Conservation (phyloP, 495 filamentous ascomycete species). For the Mycothermus thermophilus region DNA sequence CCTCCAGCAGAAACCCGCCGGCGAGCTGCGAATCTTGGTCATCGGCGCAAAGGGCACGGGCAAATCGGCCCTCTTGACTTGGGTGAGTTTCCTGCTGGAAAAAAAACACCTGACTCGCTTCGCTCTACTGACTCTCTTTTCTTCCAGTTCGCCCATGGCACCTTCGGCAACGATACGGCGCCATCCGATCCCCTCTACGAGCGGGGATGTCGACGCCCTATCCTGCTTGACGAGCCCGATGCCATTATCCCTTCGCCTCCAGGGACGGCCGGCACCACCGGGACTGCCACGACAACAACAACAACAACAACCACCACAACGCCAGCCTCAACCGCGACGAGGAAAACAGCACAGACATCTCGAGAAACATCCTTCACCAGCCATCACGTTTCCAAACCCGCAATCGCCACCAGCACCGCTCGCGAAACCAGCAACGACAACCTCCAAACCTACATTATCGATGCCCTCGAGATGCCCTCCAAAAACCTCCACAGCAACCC, state of each 20-base stretch:
- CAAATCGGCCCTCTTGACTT: slow-evolving; percentile 30
- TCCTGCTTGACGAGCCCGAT: slow-evolving; percentile 16
- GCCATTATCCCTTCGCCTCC: too few species aligned
- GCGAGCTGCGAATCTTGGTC: slow-evolving; percentile 29
- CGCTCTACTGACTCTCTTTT: too few species aligned
- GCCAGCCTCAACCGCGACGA: too few species aligned
- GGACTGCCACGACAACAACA: not conserved
- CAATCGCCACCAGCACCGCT: not conserved
- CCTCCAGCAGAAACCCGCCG: slow-evolving; percentile 8
- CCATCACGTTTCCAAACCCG: not conserved
- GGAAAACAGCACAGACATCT: too few species aligned
- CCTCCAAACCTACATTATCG: slow-evolving; percentile 18
- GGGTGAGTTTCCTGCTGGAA: slow-evolving; percentile 18
- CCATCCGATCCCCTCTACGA: slow-evolving; percentile 17
- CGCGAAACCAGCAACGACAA: not conserved
- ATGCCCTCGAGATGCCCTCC: slow-evolving; percentile 27
- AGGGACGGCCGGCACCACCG: too few species aligned
- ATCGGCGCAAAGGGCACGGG: slow-evolving; percentile 28
- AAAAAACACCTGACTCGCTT: too few species aligned
- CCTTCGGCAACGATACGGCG: slow-evolving; percentile 11
- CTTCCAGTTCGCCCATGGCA: slow-evolving; percentile 21
- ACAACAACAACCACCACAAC: not conserved
- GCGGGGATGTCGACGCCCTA: slow-evolving; percentile 20
- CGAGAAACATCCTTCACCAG: not conserved
- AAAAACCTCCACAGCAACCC: slow-evolving; percentile 19